Conservation (phyloP, 1,284 basidiomycete species). For the Erythrobasidium hasegawianum region DNA sequence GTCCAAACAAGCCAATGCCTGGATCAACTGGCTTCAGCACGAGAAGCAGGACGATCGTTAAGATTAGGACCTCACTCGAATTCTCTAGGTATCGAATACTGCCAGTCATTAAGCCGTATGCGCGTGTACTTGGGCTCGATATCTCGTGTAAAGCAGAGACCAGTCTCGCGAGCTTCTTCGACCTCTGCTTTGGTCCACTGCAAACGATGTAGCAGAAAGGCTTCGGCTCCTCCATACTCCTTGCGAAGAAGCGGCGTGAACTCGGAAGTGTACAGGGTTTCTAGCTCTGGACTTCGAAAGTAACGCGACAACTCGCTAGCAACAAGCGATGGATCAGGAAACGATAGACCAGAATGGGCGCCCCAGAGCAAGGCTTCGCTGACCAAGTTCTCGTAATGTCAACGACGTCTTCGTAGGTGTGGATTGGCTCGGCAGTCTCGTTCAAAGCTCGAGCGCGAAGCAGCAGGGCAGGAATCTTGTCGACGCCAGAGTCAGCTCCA, state of each 20-base stretch:
- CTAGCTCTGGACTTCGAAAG: slow-evolving; percentile 10
- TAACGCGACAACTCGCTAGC: slow-evolving; percentile 15
- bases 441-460: not conserved
- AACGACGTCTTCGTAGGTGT: slow-evolving; percentile 27
- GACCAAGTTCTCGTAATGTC: slow-evolving; percentile 16
- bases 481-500: too few species aligned
- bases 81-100: slow-evolving; percentile 22
- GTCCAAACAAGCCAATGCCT: slow-evolving; percentile 35
- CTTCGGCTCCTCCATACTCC: slow-evolving; percentile 20
- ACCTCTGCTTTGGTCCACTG: slow-evolving; percentile 13
- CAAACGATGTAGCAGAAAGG: slow-evolving; percentile 18
- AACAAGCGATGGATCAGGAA: not conserved
- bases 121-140: slow-evolving; percentile 18
- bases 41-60: not conserved
- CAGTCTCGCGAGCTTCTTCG: slow-evolving; percentile 8
- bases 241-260: slow-evolving; percentile 15
- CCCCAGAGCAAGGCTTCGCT: not conserved
- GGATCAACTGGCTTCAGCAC: not conserved
- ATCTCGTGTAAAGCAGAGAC: slow-evolving; percentile 19
- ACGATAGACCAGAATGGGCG: not conserved
- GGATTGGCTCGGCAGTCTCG: slow-evolving; percentile 9
- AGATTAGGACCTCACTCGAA: slow-evolving; percentile 5
- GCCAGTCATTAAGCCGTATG: slow-evolving; percentile 22
- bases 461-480: not conserved
- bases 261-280: slow-evolving; percentile 6